These are phyloP conservation scores for Lathyrus sativus DNA, from an alignment of 306 rosid genomes.

Conservation along the genomic window DNA sequence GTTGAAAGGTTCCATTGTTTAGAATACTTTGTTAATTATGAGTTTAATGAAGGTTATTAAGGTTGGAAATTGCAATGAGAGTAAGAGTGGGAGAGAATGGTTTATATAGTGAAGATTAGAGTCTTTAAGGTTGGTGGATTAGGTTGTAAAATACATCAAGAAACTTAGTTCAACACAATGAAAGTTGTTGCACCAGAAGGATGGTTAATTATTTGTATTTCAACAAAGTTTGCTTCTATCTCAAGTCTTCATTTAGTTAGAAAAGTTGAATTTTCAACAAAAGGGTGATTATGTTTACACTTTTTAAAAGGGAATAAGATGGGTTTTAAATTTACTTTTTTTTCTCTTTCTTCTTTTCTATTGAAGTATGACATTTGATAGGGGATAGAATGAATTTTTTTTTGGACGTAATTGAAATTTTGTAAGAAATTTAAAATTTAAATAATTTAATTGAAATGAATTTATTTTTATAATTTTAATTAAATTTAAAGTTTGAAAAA, in stretches of 20 bases:
- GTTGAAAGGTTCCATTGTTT: constrained; percentile 45
- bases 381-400: neutral
- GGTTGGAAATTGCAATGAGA: constrained; percentile 38
- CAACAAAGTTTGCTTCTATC: constrained; percentile 53
- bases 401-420: too few relatives aligned
- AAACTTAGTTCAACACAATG: constrained; percentile 68
- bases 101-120: constrained; percentile 48
- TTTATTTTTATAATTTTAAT: too few relatives aligned
- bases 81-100: constrained; percentile 35
- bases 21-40: neutral
- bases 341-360: constrained; percentile 12
- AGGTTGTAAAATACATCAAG: constrained; percentile 51
- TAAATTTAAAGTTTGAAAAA: too few relatives aligned
- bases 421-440: too few relatives aligned
- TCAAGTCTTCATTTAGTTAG: constrained; percentile 55
- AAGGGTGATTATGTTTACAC: constrained; percentile 33
- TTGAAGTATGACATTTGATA: constrained; percentile 28
- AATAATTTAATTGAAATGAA: too few relatives aligned
- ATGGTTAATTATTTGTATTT: constrained; percentile 41
- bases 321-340: constrained; percentile 8
- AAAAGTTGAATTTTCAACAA: constrained; percentile 42
- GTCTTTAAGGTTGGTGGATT: constrained; percentile 71
- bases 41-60: constrained; percentile 1
- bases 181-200: constrained; percentile 96
- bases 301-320: constrained; percentile 28